Evolutionary conservation across 768 basidiomycete species (phyloP).

Genomic region (Boletus reticuloceps): DNA sequence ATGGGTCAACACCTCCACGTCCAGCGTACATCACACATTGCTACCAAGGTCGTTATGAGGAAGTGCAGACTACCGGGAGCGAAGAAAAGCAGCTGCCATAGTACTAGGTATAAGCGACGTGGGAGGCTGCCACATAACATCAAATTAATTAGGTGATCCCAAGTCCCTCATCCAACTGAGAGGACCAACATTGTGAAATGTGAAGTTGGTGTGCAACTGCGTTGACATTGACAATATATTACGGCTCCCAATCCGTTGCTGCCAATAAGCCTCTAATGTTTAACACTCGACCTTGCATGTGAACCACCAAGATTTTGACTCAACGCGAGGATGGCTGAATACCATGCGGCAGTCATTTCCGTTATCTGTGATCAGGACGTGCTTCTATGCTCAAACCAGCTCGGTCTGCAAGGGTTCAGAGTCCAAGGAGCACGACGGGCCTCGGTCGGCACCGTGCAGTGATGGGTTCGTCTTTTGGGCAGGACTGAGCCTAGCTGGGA

Average conservation of each 20-base stretch:
- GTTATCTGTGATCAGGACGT: conserved; percentile 18
- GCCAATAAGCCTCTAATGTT: not conserved
- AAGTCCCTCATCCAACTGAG: too few relatives aligned
- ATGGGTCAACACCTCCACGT: not conserved
- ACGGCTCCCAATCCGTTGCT: too few relatives aligned
- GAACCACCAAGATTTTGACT: too few relatives aligned
- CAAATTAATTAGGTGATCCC: not conserved
- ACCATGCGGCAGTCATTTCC: conserved; percentile 25
- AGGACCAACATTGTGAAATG: not conserved
- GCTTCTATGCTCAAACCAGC: not conserved
- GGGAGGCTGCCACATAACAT: not conserved
- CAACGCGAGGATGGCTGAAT: not conserved
- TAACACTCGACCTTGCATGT: too few relatives aligned
- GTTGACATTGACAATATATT: too few relatives aligned
- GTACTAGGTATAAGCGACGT: not conserved
- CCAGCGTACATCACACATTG: not conserved
- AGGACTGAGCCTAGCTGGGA: not conserved
- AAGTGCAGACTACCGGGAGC: not conserved
- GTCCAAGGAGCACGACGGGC: not conserved
- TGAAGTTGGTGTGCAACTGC: not conserved
- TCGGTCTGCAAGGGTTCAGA: not conserved
- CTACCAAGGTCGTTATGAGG: not conserved
- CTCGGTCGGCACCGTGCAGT: not conserved
- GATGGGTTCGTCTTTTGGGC: too few relatives aligned
- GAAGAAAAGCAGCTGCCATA: not conserved